Conservation (phyloP, 148 eudicot species). For the Silene latifolia region DNA sequence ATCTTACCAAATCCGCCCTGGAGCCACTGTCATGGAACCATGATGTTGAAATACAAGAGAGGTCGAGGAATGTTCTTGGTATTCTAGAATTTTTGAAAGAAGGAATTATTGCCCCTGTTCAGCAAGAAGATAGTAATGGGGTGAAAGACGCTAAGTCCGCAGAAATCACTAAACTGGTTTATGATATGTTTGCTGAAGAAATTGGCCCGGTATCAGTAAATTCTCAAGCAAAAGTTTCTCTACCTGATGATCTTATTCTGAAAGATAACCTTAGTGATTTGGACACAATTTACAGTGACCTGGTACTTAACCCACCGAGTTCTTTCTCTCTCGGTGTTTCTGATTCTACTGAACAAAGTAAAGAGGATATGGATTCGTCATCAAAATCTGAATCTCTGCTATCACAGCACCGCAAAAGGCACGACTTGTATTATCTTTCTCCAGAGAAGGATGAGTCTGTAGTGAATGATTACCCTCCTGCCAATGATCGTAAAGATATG, state of each 20-base stretch:
- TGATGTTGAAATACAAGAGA: conserved; percentile 80
- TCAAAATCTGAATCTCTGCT: conserved; percentile 65
- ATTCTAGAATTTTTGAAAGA: conserved; percentile 50
- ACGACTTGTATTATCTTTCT: conserved; percentile 80
- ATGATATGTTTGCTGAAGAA: conserved; percentile 60
- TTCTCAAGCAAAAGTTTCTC: conserved; percentile 72
- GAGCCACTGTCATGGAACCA: conserved; percentile 50
- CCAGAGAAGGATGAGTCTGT: conserved; percentile 46
- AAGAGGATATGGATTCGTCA: conserved; percentile 53
- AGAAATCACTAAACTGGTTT: conserved; percentile 40
- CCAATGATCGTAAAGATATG: conserved; percentile 46
- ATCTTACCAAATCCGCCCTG: conserved; percentile 47
- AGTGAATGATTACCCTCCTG: conserved; percentile 66
- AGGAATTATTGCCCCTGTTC: conserved; percentile 30
- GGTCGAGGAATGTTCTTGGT: conserved; percentile 72
- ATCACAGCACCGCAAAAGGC: conserved; percentile 70
- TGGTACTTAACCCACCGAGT: conserved; percentile 32
- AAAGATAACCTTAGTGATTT: conserved; percentile 55
- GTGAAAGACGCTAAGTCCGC: conserved; percentile 31
- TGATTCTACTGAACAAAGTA: conserved; percentile 23
- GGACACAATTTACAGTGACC: conserved; percentile 61
- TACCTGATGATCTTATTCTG: conserved; percentile 67
- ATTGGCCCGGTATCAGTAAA: conserved; percentile 69
- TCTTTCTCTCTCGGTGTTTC: conserved; percentile 54
- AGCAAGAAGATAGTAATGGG: conserved; percentile 26